These are phyloP conservation scores for Scytalidium sp. DNA, from an alignment of 2,329 filamentous ascomycete species.

Conservation along the genomic window DNA sequence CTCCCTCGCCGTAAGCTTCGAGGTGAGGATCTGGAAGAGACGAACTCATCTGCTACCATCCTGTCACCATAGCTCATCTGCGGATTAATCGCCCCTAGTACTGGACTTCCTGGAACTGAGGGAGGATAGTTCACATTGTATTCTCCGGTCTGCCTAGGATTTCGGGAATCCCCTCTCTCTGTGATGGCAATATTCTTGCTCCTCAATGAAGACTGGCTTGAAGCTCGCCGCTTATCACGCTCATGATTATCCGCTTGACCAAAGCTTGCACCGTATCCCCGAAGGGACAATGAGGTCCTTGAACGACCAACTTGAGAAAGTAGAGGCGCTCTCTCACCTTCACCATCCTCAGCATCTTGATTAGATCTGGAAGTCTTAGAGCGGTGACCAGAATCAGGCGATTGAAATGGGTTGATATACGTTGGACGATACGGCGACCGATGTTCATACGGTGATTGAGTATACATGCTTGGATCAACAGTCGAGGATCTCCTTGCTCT, in stretches of 20 bases:
- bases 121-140: constrained; percentile 69
- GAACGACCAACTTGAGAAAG: constrained; percentile 41
- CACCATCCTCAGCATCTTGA: constrained; percentile 39
- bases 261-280: constrained; percentile 32
- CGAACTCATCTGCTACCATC: constrained; percentile 67
- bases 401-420: constrained; percentile 27
- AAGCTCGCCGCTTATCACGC: constrained; percentile 14
- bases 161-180: constrained; percentile 18
- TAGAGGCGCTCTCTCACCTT: constrained; percentile 53
- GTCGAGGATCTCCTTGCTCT: constrained; percentile 61
- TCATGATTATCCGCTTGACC: constrained; percentile 24
- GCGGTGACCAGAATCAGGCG: constrained; percentile 18
- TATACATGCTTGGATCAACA: constrained; percentile 32
- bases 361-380: constrained; percentile 27
- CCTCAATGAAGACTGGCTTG: constrained; percentile 41
- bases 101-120: constrained; percentile 62
- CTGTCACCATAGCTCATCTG: constrained; percentile 64
- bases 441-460: constrained; percentile 32
- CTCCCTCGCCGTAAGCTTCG: neutral
- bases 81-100: constrained; percentile 44
- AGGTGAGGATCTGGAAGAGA: constrained; percentile 18
- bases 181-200: constrained; percentile 30
- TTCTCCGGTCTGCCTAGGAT: constrained; percentile 34
- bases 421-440: constrained; percentile 29
- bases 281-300: constrained; percentile 20